Conservation (phyloP, 306 rosid species). For the Oxytropis ochrocephala region DNA sequence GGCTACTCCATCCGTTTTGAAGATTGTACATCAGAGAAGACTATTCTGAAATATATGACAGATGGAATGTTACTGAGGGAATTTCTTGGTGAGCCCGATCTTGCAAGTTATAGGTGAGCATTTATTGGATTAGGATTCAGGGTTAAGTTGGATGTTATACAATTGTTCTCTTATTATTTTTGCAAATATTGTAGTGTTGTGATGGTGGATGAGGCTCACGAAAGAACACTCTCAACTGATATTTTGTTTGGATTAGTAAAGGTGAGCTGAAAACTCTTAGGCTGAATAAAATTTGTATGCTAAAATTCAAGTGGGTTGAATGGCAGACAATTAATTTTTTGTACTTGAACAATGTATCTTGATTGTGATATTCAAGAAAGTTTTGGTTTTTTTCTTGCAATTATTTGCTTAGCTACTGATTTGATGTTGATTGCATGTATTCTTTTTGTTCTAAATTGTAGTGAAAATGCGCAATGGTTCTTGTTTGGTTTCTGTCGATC, state of each 20-base stretch:
- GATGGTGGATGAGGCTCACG: constrained; percentile 99
- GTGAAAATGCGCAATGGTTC: neutral
- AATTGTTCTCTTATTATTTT: constrained; percentile 18
- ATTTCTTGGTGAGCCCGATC: constrained; percentile 87
- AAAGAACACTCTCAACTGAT: constrained; percentile 92
- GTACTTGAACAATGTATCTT: constrained; percentile 13
- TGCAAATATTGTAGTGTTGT: constrained; percentile 55
- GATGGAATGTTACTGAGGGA: constrained; percentile 92
- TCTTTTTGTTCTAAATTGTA: neutral
- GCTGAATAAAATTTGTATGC: neutral
- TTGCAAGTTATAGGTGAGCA: constrained; percentile 74
- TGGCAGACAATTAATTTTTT: neutral
- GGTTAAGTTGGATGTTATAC: constrained; percentile 13
- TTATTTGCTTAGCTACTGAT: neutral
- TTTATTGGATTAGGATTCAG: constrained; percentile 3
- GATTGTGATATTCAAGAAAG: neutral
- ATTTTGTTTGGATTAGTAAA: constrained; percentile 85
- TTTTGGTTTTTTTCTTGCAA: neutral
- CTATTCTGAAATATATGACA: constrained; percentile 83
- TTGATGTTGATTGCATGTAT: constrained; percentile 7
- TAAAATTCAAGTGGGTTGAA: neutral
- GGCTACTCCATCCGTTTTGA: constrained; percentile 94
- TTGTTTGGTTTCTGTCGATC: constrained; percentile 18
- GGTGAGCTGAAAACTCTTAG: constrained; percentile 38
- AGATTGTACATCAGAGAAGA: constrained; percentile 89